These are phyloP conservation scores for Ilyonectria robusta DNA, from an alignment of 2,329 filamentous ascomycete genomes.

Conservation along the genomic window DNA sequence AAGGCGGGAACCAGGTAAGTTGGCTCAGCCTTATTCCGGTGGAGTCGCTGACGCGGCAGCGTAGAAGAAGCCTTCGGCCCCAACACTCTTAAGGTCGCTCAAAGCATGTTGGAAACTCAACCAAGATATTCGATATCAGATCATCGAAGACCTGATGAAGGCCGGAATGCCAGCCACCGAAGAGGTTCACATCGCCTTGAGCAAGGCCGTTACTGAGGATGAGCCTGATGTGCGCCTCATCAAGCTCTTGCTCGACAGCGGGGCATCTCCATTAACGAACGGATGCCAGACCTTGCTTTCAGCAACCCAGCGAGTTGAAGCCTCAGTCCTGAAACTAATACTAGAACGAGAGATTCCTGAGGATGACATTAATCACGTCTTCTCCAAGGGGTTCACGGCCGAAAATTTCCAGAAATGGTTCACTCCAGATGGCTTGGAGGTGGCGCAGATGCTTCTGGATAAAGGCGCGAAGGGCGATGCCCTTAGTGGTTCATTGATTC, in stretches of 20 bases:
- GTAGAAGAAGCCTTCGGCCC: slow-evolving; percentile 62
- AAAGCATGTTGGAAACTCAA: slow-evolving; percentile 68
- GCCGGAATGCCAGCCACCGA: slow-evolving; percentile 64
- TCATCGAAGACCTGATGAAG: slow-evolving; percentile 65
- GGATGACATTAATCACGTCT: slow-evolving; percentile 61
- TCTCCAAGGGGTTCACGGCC: slow-evolving; percentile 60
- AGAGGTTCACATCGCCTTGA: slow-evolving; percentile 66
- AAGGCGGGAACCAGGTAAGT: slow-evolving; percentile 59
- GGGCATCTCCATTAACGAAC: slow-evolving; percentile 67
- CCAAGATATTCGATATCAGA: slow-evolving; percentile 62
- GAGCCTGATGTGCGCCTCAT: slow-evolving; percentile 63
- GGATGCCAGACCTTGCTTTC: slow-evolving; percentile 68
- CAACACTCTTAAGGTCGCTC: slow-evolving; percentile 65
- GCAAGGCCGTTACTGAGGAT: slow-evolving; percentile 68
- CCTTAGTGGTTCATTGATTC: slow-evolving; percentile 61
- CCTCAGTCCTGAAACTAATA: slow-evolving; percentile 58
- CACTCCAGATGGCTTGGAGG: slow-evolving; percentile 60
- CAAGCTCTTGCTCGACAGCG: slow-evolving; percentile 62
- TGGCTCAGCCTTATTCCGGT: slow-evolving; percentile 11
- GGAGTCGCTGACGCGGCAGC: slow-evolving; percentile 32
- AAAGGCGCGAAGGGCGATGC: slow-evolving; percentile 64
- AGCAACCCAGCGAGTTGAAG: slow-evolving; percentile 58
- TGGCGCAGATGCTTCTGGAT: slow-evolving; percentile 63
- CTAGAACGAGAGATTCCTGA: slow-evolving; percentile 58
- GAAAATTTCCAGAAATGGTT: slow-evolving; percentile 62